Evolutionary conservation across 179 eudicot genomes (phyloP).

Genomic region (Spergularia azorica): DNA sequence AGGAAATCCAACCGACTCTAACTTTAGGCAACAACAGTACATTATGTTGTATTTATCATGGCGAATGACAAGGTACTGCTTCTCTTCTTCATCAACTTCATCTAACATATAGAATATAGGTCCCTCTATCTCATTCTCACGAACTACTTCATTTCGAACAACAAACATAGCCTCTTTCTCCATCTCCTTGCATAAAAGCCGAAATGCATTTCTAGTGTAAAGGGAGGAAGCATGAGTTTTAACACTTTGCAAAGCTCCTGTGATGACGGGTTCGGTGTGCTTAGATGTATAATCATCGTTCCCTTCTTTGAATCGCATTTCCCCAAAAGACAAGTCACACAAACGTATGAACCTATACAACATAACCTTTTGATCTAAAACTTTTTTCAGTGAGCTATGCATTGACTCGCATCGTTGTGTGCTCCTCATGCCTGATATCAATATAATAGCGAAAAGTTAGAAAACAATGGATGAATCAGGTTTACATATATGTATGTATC

Average conservation of each 20-base stretch:
- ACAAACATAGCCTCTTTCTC: neutral
- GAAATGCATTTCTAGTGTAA: neutral
- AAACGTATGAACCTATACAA: neutral
- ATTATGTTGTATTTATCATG: neutral
- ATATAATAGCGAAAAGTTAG: too few relatives aligned
- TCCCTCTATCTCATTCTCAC: neutral
- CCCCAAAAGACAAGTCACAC: neutral
- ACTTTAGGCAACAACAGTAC: slow-evolving; percentile 15
- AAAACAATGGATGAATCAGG: too few relatives aligned
- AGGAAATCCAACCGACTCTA: neutral
- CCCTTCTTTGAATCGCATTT: neutral
- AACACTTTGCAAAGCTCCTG: neutral
- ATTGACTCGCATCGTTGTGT: neutral
- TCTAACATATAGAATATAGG: neutral
- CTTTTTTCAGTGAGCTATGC: neutral
- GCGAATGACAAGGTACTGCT: neutral
- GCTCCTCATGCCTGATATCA: too few relatives aligned
- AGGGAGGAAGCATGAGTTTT: neutral
- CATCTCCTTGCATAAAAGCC: neutral
- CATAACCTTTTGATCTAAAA: neutral
- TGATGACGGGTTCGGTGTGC: neutral
- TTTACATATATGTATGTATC: too few relatives aligned
- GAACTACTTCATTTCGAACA: neutral
- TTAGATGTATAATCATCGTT: neutral
- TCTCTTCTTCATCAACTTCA: neutral